A percentile compares a stretch with the other conserved stretches of the same genome.
Evolutionary conservation across 2,329 filamentous ascomycete genomes (phyloP).

Genomic region (Diaporthe ilicicola): DNA sequence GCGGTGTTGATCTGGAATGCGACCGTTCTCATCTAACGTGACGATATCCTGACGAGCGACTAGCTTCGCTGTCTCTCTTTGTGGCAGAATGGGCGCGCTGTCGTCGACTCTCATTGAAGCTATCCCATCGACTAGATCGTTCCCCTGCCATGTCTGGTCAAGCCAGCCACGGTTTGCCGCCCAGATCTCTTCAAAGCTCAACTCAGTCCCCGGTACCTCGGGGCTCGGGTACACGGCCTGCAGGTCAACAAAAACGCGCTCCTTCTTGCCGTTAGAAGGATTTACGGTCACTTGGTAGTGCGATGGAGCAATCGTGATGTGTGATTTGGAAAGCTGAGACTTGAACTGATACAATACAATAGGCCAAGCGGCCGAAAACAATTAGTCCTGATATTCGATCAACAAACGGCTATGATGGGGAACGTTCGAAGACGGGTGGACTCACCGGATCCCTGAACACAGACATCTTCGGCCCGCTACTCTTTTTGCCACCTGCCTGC

Average conservation of each 20-base stretch:
- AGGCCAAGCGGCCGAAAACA: conserved; percentile 51
- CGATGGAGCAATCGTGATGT: conserved; percentile 73
- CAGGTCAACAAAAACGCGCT: conserved; percentile 88
- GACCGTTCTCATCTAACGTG: conserved; percentile 68
- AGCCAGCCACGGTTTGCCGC: conserved; percentile 79
- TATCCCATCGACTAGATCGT: conserved; percentile 38
- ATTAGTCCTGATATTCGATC: conserved; percentile 96
- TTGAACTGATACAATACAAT: conserved; percentile 67
- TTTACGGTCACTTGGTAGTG: conserved; percentile 84
- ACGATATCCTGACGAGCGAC: conserved; percentile 54
- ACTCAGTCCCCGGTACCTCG: conserved; percentile 75
- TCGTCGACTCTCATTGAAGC: conserved; percentile 35
- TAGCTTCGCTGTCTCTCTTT: conserved; percentile 48
- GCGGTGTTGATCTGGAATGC: conserved; percentile 52
- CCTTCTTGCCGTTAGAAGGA: conserved; percentile 80
- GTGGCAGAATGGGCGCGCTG: conserved; percentile 41
- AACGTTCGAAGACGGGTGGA: conserved; percentile 42
- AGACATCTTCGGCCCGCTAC: conserved; percentile 79
- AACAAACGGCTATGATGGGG: conserved; percentile 69
- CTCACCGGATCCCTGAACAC: conserved; percentile 98
- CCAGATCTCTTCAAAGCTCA: conserved; percentile 92
- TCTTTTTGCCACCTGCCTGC: conserved; percentile 85
- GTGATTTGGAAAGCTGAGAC: conserved; percentile 67
- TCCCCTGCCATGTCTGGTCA: conserved; percentile 63
- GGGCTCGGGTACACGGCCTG: conserved; percentile 84